Evolutionary conservation across 164 flowering plant genomes (phyloP).

Genomic region (Kingdonia uniflora): DNA sequence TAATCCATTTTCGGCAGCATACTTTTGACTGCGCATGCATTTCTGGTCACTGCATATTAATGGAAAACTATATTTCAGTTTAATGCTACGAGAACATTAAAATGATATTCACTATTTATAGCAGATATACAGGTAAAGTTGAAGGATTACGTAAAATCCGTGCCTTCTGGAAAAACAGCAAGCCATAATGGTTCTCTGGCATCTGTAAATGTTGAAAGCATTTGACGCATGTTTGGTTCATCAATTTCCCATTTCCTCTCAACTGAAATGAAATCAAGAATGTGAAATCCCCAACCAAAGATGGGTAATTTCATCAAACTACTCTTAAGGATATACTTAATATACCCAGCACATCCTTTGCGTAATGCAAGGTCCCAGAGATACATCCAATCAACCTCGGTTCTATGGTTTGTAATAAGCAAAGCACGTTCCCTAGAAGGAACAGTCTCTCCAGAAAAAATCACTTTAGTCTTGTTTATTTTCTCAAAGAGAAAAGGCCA

Average conservation of each 20-base stretch:
- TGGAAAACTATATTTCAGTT: not conserved
- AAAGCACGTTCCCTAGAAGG: constrained; percentile 66
- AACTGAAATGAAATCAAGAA: constrained; percentile 83
- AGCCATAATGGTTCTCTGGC: constrained; percentile 80
- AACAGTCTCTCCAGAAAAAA: constrained; percentile 70
- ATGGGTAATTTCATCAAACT: constrained; percentile 85
- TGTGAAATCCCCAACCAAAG: constrained; percentile 88
- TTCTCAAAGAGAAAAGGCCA: constrained; percentile 97
- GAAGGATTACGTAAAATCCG: constrained; percentile 77
- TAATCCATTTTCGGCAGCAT: constrained; percentile 64
- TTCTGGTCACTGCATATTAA: constrained; percentile 57
- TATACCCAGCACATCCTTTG: constrained; percentile 62
- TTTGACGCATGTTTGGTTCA: constrained; percentile 43
- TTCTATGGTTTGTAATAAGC: constrained; percentile 83
- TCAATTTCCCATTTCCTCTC: constrained; percentile 89
- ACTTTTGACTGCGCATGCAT: constrained; percentile 55
- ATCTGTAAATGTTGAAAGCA: constrained; percentile 64
- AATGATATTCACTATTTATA: not conserved
- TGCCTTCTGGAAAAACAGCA: constrained; percentile 95
- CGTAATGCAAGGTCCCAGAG: constrained; percentile 88
- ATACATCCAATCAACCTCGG: constrained; percentile 99
- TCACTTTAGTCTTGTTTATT: constrained; percentile 73
- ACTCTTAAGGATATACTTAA: constrained; percentile 85
- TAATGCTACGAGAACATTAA: not conserved
- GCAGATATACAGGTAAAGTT: not conserved